A percentile compares a stretch with the other conserved stretches of the same genome.
phyloP scores from a whole-genome alignment of 192 early-diverging fungal species.

The Linnemannia schmuckeri region DNA sequence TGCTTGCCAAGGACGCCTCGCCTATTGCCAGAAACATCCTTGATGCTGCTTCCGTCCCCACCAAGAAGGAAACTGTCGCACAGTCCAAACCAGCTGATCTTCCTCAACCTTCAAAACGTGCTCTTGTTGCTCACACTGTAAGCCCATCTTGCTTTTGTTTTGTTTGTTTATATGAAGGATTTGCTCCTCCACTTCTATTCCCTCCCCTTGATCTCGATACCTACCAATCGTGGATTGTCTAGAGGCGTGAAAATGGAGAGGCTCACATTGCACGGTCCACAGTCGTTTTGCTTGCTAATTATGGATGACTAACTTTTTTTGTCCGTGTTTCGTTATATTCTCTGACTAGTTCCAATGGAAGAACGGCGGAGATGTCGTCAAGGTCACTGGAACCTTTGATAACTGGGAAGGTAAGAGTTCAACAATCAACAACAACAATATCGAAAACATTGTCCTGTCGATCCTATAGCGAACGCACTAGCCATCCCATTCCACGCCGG shows the following conservation, averaged over 20 bases:
- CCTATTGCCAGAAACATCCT: conserved; percentile 4
- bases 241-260: not conserved
- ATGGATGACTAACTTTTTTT: not conserved
- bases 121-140: not conserved
- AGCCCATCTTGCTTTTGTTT: not conserved
- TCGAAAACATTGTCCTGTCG: not conserved
- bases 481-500: not conserved
- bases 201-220: not conserved
- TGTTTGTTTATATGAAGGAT: not conserved
- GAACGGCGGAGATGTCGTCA: conserved; percentile 29
- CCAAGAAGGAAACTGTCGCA: not conserved
- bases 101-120: not conserved
- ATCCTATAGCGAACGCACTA: not conserved
- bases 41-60: not conserved
- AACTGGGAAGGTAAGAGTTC: conserved; percentile 38
- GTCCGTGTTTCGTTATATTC: not conserved
- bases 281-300: not conserved
- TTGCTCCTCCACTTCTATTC: not conserved
- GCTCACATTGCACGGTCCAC: not conserved
- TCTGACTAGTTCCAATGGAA: conserved; percentile 32
- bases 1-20: not conserved
- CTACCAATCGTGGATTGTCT: not conserved
- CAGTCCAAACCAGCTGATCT: not conserved
- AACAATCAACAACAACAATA: not conserved
- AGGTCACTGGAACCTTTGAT: conserved; percentile 43